phyloP scores from a whole-genome alignment of 768 basidiomycete species.

The Coprinopsis strossmayeri region DNA sequence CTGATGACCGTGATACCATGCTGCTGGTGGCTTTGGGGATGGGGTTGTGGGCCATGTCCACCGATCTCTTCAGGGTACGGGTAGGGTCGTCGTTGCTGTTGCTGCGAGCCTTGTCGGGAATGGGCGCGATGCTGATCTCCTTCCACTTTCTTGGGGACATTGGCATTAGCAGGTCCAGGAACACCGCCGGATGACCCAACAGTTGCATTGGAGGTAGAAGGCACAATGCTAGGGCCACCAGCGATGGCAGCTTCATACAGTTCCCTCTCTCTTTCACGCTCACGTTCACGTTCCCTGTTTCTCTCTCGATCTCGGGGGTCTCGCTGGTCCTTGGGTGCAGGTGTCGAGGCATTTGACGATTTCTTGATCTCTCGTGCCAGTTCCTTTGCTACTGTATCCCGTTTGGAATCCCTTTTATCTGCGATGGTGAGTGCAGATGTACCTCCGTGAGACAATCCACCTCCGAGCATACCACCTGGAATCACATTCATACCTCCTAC shows the following conservation, averaged over 20 bases:
- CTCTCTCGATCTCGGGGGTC: conserved; percentile 12
- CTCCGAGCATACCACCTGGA: conserved; percentile 11
- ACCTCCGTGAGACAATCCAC: not conserved
- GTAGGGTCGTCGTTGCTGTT: conserved; percentile 7
- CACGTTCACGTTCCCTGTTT: conserved; percentile 11
- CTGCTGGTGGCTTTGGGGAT: conserved; percentile 8
- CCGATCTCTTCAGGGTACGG: conserved; percentile 9
- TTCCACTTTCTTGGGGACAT: not conserved
- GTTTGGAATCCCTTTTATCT: conserved; percentile 2
- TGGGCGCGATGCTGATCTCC: not conserved
- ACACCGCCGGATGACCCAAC: too few species aligned
- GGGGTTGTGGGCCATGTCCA: conserved; percentile 1
- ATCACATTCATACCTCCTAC: conserved; percentile 9
- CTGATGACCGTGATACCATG: conserved; percentile 6
- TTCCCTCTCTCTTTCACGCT: conserved; percentile 13
- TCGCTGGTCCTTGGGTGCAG: conserved; percentile 1
- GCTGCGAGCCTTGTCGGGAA: conserved; percentile 9
- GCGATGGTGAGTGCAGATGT: not conserved
- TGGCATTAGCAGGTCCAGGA: too few species aligned
- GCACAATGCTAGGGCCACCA: conserved; percentile 1
- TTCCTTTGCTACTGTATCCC: not conserved
- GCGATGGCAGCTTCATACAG: conserved; percentile 7
- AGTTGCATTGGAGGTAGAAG: not conserved
- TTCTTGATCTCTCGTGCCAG: not conserved
- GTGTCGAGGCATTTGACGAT: not conserved